Conservation (phyloP, 768 basidiomycete genomes). For the Tulasnella sp. region DNA sequence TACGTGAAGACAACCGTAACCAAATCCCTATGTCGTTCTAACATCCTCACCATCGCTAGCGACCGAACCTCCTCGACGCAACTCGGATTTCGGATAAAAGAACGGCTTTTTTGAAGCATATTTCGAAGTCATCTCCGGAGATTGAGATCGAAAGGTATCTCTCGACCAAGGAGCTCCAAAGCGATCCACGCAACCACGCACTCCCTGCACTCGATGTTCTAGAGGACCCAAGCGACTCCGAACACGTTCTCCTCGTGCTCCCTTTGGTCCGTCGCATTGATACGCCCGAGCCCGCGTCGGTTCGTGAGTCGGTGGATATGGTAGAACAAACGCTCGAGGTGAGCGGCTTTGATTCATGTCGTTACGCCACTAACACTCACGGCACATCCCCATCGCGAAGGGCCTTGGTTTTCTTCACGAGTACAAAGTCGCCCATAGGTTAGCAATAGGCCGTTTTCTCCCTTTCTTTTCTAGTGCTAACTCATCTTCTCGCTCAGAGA, state of each 20-base stretch:
- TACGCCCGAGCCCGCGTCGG: background rate
- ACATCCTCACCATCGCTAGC: background rate
- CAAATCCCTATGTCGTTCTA: too few relatives aligned
- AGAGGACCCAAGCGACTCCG: background rate
- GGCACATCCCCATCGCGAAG: too few relatives aligned
- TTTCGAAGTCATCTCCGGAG: background rate
- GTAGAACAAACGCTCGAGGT: constrained; percentile 18
- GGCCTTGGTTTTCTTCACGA: constrained; percentile 19
- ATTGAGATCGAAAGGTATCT: background rate
- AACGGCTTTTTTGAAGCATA: background rate
- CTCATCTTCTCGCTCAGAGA: too few relatives aligned
- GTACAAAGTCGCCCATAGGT: constrained; percentile 10
- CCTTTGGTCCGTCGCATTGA: constrained; percentile 6
- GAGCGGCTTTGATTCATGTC: background rate
- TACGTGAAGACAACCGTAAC: background rate
- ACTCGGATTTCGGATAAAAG: background rate
- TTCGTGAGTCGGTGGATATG: background rate
- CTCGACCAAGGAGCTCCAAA: background rate
- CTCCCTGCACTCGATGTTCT: constrained; percentile 8
- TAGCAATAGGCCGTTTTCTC: background rate
- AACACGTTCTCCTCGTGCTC: constrained; percentile 4
- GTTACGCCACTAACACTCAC: too few relatives aligned
- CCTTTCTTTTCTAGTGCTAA: background rate
- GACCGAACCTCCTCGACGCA: constrained; percentile 3
- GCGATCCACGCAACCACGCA: constrained; percentile 5